Base-by-base conservation (phyloP, 108 stramenopile genomes). In the Aurantiochytrium sp. region DNA sequence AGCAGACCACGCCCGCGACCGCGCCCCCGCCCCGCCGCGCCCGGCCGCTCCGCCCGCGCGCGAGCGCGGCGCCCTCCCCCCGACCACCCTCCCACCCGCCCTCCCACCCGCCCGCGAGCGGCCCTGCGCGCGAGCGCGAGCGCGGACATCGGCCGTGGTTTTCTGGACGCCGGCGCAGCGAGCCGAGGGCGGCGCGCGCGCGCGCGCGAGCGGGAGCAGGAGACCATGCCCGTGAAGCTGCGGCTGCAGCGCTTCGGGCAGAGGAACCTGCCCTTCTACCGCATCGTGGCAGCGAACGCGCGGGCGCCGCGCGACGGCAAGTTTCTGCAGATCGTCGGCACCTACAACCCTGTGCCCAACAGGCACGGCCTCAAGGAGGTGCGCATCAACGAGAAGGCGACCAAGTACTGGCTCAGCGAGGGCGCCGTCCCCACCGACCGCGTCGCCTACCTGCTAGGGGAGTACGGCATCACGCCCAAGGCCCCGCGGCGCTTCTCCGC, bases 331-430 rank as follows among this genome's bases (percentile, higher is more conserved):
- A 53, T 95, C 95, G 93, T 99, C 22, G 99, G 99, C 41, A 98
- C 97, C 4, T 99, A 99, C 93, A 97, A 99, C 90, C 99, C 99
- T 42, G 92, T 98, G 45, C 95, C 99, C 12, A 95, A 94, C 37
- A 89, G 85, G 31, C 94, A 93, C 34, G 98, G 98, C 19, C 94
- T 96, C 65, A 99, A 99, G 89, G 98, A 98, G 93, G 96, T 99
- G 52, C 92, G 97, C 42, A 91, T 98, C 55, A 97, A 98, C 86
- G 93, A 95, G 31, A 97, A 99, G 90, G 92, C 97, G 37, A 69
- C 98, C 59, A 93, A 95, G 55, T 99, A 98, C 91, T 98, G 98
- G 98, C 87, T 98, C 39, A 90, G 92, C 12, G 96, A 96, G 10
- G 98, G 98, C 4, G 98, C 98, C 3, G 96, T 98, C 92, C 97